Base-by-base conservation (phyloP, 2,329 filamentous ascomycete genomes). In the Emmonsiellopsis sp. region DNA sequence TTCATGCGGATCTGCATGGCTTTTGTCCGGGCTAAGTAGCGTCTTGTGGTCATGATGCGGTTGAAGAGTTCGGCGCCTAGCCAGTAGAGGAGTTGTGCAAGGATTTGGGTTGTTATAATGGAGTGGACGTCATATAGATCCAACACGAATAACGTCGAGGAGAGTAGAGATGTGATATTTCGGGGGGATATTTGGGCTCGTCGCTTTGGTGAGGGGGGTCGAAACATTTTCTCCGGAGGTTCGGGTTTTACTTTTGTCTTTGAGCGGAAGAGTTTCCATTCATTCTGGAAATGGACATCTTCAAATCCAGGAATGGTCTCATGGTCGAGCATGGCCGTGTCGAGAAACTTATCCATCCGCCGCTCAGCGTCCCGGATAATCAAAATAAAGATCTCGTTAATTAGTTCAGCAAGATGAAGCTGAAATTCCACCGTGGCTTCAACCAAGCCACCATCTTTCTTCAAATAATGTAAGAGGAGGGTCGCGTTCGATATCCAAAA, bases 1-100 rank as follows among this genome's bases (percentile, higher is more conserved):
- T 98, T 98, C 91, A 98, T 97, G 60, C 93, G 88, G 62, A 98
- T 97, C 68, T 98, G 93, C 93, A 98, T 98, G 3, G 93, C 93
- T 70, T 98, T 98, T 14, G 93, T 98, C 51, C 93, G 82, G 5
- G 93, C 92, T 8, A 98, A 78, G 64, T 96, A 98, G 67, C 92
- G 91, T 59, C 89, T 83, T 64, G 94, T 96, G 33, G 88, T 92
- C 88, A 98, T 95, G 69, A 98, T 88, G 55, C 92, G 86, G 69
- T 98, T 98, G 75, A 98, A 98, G 7, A 97, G 81, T 71, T 98
- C 93, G 0, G 92, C 88, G 6, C 91, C 88, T 13, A 98, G 79
- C 93, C 93, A 98, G 73, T 96, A 98, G 44, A 97, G 79, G 2
- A 98, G 78, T 65, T 98, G 93, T 3, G 91, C 88, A 31, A 96